phyloP scores from a whole-genome alignment of 495 filamentous ascomycete species.

The Neurospora sp. region DNA sequence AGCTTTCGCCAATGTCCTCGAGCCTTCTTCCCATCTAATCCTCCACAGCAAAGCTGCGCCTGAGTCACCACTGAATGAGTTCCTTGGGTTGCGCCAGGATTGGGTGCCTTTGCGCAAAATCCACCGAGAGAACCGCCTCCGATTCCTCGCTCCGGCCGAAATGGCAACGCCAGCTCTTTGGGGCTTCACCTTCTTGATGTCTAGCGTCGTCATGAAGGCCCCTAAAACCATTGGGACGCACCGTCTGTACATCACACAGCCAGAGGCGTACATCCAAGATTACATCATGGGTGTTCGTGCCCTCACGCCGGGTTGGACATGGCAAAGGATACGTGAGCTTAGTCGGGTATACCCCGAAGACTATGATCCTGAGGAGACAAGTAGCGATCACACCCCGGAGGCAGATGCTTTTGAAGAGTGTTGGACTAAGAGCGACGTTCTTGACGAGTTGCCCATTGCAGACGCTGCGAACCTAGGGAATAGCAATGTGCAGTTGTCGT shows the following conservation, averaged over 20 bases:
- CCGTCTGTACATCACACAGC: conserved; percentile 56
- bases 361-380: conserved; percentile 7
- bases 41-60: conserved; percentile 13
- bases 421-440: conserved; percentile 39
- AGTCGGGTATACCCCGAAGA: conserved; percentile 43
- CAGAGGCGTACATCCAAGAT: conserved; percentile 53
- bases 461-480: conserved; percentile 30
- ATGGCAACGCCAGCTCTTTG: conserved; percentile 57
- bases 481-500: conserved; percentile 22
- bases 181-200: conserved; percentile 54
- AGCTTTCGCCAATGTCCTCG: conserved; percentile 46
- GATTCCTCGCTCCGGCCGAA: conserved; percentile 54
- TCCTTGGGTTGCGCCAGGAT: conserved; percentile 40
- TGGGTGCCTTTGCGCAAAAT: conserved; percentile 65
- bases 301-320: conserved; percentile 45
- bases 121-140: conserved; percentile 54
- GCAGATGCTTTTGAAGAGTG: conserved; percentile 49
- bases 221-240: conserved; percentile 31
- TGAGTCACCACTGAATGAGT: conserved; percentile 27
- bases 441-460: conserved; percentile 37
- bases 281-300: conserved; percentile 37
- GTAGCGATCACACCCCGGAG: conserved; percentile 36
- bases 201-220: conserved; percentile 53
- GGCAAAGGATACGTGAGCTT: conserved; percentile 49
- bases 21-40: conserved; percentile 14